Base-by-base conservation (phyloP, 2,329 filamentous ascomycete species). In the Lomentospora prolificans region DNA sequence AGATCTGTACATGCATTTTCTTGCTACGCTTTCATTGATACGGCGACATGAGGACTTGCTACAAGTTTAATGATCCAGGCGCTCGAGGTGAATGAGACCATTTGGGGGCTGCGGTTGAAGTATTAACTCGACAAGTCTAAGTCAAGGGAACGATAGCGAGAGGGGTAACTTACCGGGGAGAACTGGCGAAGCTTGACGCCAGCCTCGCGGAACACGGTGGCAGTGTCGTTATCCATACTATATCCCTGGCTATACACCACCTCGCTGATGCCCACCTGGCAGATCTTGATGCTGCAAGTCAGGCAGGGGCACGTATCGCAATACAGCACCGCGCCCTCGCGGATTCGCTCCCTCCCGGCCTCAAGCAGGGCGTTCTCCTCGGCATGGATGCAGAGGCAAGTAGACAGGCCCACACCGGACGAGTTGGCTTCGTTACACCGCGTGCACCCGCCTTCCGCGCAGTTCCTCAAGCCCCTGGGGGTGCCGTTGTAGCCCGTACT, bases 261-360 rank as follows among this genome's bases (percentile, higher is more conserved):
- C 75, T 99, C 94, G 44, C 82, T 84, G 61, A 99, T 96, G 17
- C 94, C 94, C 6, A 97, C 90, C 73, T 99, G 94, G 22, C 90
- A 89, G 65, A 99, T 97, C 75, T 99, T 99, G 75, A 99, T 95
- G 64, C 90, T 96, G 71, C 94, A 99, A 2, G 94, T 99, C 69
- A 99, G 75, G 68, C 94, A 99, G 3, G 94, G 94, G 70, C 94
- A 99, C 62, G 91, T 96, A 67, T 96, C 89, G 70, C 91, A 96
- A 72, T 96, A 99, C 25, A 99, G 74, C 52, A 90, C 87, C 36
- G 88, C 82, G 3, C 85, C 88, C 56, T 89, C 86, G 19, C 89
- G 78, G 62, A 99, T 90, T 57, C 94, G 79, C 70, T 97, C 94
- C 63, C 94, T 78, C 0, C 94, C 94, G 19, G 94, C 94, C 74